Base-by-base conservation (phyloP, 2,329 filamentous ascomycete genomes). In the Rhinocladiella similis region DNA sequence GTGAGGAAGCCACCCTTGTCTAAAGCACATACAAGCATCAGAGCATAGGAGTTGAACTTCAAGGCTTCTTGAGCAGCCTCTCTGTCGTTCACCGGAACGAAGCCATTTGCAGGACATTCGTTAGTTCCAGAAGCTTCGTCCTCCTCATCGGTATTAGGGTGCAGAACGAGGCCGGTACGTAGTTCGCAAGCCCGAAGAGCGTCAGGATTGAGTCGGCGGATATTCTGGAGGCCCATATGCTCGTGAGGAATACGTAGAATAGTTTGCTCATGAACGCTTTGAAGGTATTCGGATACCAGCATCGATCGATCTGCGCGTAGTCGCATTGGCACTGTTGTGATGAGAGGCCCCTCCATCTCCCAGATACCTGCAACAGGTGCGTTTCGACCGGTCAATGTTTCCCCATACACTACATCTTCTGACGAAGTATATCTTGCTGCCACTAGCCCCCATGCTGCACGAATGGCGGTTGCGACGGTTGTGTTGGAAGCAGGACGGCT, bases 11-110 rank as follows among this genome's bases (percentile, higher is more conserved):
- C 78, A 57, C 77, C 73, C 1, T 78, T 74, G 35, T 83, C 79
- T 16, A 87, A 71, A 3, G 81, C 84, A 67, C 84, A 88, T 41
- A 87, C 84, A 18, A 88, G 71, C 75, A 88, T 87, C 29, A 88
- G 77, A 1, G 83, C 80, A 65, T 87, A 86, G 1, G 77, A 77
- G 51, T 79, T 79, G 65, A 80, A 80, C 29, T 33, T 33, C 29
- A 33, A 33, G 29, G 29, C 56, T 78, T 76, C 29, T 33, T 33
- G 29, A 33, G 29, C 29, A 10, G 29, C 29, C 10, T 33, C 29
- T 33, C 29, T 4, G 10, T 33, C 29, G 10, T 12, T 33, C 6
- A 33, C 29, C 5, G 29, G 29, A 33, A 33, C 0, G 45, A 47
- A 33, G 27, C 52, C 47, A 43, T 51, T 25, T n/a, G 53, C 53